Percentiles rank a stretch among this genome's conserved stretches.
These are phyloP conservation scores for Russula griseocarnosa DNA, from an alignment of 768 basidiomycete species.

Conservation along the genomic window DNA sequence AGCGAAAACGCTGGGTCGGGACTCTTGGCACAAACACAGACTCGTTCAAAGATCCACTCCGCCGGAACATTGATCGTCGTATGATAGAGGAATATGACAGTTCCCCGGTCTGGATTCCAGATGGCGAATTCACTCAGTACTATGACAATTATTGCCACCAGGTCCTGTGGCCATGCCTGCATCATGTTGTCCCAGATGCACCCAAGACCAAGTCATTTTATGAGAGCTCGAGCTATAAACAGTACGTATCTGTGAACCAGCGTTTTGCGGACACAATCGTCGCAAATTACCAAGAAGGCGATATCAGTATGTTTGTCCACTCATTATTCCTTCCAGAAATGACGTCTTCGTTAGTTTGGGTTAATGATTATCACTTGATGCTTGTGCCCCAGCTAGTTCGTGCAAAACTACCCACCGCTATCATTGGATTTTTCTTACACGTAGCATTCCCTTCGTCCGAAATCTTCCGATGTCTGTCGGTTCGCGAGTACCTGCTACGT, in stretches of 20 bases:
- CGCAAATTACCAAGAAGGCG: conserved; percentile 77
- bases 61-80: conserved; percentile 51
- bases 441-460: conserved; percentile 95
- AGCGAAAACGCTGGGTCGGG: conserved; percentile 60
- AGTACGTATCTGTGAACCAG: conserved; percentile 87
- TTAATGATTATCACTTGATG: conserved; percentile 97
- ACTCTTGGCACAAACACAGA: conserved; percentile 73
- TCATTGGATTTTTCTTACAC: conserved; percentile 93
- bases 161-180: conserved; percentile 84
- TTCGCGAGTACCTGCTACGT: conserved; percentile 69
- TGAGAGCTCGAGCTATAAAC: conserved; percentile 74
- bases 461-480: conserved; percentile 88
- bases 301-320: conserved; percentile 52
- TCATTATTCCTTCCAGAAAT: conserved; percentile 7
- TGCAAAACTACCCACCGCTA: conserved; percentile 55
- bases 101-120: conserved; percentile 75
- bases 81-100: conserved; percentile 41
- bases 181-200: conserved; percentile 83
- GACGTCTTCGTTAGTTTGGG: conserved; percentile 49
- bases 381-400: conserved; percentile 86
- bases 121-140: conserved; percentile 69
- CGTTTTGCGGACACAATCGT: conserved; percentile 85
- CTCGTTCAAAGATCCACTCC: conserved; percentile 51
- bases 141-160: conserved; percentile 90
- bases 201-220: conserved; percentile 78